phyloP scores from a whole-genome alignment of 2,329 filamentous ascomycete species.

The Aureobasidium zeae region DNA sequence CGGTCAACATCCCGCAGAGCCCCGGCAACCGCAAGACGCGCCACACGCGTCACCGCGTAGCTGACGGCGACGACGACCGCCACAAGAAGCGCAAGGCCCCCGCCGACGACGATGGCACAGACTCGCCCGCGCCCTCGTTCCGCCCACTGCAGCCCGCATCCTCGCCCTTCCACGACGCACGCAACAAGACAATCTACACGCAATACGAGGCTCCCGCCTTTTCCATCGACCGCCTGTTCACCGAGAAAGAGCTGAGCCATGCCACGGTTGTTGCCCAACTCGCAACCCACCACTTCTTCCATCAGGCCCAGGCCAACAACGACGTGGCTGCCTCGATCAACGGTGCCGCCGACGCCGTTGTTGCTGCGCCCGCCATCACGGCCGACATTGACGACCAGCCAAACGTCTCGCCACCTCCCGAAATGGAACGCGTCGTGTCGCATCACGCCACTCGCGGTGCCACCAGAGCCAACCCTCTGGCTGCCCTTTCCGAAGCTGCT shows the following conservation, averaged over 20 bases:
- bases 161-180: slow-evolving; percentile 45
- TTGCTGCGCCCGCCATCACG: slow-evolving; percentile 10
- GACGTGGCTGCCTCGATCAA: slow-evolving; percentile 24
- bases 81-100: slow-evolving; percentile 50
- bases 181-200: slow-evolving; percentile 42
- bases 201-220: slow-evolving; percentile 52
- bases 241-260: slow-evolving; percentile 55
- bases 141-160: slow-evolving; percentile 32
- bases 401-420: slow-evolving; percentile 28
- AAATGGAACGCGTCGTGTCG: slow-evolving; percentile 54
- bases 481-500: slow-evolving; percentile 43
- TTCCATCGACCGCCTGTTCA: slow-evolving; percentile 56
- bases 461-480: slow-evolving; percentile 38
- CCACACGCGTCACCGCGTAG: slow-evolving; percentile 46
- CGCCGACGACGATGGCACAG: slow-evolving; percentile 47
- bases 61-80: slow-evolving; percentile 29
- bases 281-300: slow-evolving; percentile 49
- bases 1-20: slow-evolving; percentile 54
- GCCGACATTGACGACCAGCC: slow-evolving; percentile 22
- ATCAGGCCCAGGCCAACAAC: slow-evolving; percentile 32
- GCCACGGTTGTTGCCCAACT: slow-evolving; percentile 53
- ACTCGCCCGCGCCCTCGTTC: slow-evolving; percentile 47
- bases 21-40: slow-evolving; percentile 57
- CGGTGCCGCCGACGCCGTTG: slow-evolving; percentile 23
- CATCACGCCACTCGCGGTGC: slow-evolving; percentile 45